Percentiles rank a stretch among this genome's conserved stretches.
Evolutionary conservation across 179 eudicot genomes (phyloP).

Genomic region (Actinidia arguta): DNA sequence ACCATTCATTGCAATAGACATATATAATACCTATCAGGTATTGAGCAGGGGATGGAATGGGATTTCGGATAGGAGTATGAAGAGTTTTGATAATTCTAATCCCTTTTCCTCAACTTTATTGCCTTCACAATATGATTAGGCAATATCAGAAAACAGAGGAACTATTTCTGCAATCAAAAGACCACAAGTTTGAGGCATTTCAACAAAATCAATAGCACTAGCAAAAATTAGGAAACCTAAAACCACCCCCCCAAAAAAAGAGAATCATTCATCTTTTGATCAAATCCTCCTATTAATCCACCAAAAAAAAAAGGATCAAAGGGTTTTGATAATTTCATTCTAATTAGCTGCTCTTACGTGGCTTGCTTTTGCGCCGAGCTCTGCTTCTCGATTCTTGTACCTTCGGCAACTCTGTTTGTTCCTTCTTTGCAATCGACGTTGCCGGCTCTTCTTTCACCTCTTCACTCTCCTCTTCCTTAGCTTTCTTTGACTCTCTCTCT

Average conservation of each 20-base stretch:
- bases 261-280: conserved; percentile 8
- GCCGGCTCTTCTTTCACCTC: neutral
- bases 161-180: conserved; percentile 9
- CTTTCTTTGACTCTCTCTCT: conserved; percentile 19
- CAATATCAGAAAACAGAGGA: neutral
- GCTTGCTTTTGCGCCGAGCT: conserved; percentile 41
- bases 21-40: too few species aligned
- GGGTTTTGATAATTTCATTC: neutral
- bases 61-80: too few species aligned
- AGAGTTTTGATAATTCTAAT: too few species aligned
- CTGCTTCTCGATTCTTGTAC: conserved; percentile 17
- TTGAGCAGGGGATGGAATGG: too few species aligned
- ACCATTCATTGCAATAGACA: too few species aligned
- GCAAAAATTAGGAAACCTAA: neutral
- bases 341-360: conserved; percentile 44
- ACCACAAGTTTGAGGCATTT: neutral
- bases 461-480: conserved; percentile 2
- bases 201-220: neutral
- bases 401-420: neutral
- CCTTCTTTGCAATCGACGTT: neutral
- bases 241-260: neutral
- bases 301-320: neutral
- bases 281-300: neutral
- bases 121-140: neutral
- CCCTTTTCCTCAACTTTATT: too few species aligned